Evolutionary conservation across 768 basidiomycete genomes (phyloP), one percentile per base, ranked within the genome.

Genomic region (Naematelia encephala): DNA sequence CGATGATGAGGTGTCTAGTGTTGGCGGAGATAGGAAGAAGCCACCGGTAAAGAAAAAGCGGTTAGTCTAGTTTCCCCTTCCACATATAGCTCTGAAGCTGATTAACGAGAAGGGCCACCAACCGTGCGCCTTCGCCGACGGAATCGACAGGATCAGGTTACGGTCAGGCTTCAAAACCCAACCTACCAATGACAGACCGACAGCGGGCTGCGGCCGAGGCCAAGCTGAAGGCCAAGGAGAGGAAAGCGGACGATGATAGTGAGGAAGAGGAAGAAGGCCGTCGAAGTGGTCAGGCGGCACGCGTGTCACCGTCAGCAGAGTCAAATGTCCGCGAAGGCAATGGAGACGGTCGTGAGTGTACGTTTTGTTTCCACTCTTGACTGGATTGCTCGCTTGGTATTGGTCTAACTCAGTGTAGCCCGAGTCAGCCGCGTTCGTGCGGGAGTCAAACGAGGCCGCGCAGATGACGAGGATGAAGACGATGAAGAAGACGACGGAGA

Each of bases 151-250:
- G 61, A 2, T 74, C 72, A 13, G 56, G 68, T 4, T 70, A 66
- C 25, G 66, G 63, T 28, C 70, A 68, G 57, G 63, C 56, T 5
- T 51, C 57, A 21, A 67, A 66, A 51, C 54, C 64, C 13, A 27
- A 56, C 19, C 64, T 70, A 51, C 66, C 64, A 10, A 67, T 64
- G 13, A 74, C 72, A 14, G 72, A 69, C 8, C 64, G 72, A 30
- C 72, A 74, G 51, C 50, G 68, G 5, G 72, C 72, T 10, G 72
- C 72, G 22, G 72, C 72, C 0, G 67, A 64, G 4, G 66, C 56
- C 58, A 58, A 63, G 51, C 56, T 54, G 5, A 52, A 48, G 21
- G 54, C 57, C 21, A 63, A 63, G 34, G 62, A 50, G 21, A 63
- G 70, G 29, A 54, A 62, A 26, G 57, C n/a, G 14, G 66, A 73